Evolutionary conservation across 352 stramenopile genomes (phyloP).

Genomic region (Globisporangium polare): DNA sequence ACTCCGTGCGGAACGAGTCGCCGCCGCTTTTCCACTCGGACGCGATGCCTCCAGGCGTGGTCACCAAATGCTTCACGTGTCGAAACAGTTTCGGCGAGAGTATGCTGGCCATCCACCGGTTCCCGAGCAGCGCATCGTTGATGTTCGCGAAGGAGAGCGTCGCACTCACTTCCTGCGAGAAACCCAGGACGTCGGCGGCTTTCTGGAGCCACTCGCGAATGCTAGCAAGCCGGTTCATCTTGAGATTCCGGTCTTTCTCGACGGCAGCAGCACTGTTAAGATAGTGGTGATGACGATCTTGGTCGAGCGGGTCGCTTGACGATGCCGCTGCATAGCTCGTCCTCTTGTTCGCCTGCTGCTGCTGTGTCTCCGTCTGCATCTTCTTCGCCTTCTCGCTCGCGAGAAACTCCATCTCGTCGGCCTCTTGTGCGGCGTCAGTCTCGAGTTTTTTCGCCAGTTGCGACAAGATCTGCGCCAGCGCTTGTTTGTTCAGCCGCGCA

Average conservation of each 20-base stretch:
- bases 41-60: conserved; percentile 35
- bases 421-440: conserved; percentile 22
- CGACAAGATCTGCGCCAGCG: conserved; percentile 43
- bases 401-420: conserved; percentile 37
- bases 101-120: conserved; percentile 36
- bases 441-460: conserved; percentile 45
- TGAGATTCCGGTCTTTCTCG: not conserved
- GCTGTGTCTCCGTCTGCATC: not conserved
- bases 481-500: conserved; percentile 49
- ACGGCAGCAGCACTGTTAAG: not conserved
- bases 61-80: conserved; percentile 25
- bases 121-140: conserved; percentile 28
- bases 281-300: not conserved
- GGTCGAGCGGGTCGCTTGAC: not conserved
- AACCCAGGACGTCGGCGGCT: conserved; percentile 23
- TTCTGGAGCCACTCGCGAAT: conserved; percentile 19
- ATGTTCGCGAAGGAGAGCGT: conserved; percentile 37
- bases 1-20: conserved; percentile 57
- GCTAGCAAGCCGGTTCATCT: not conserved
- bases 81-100: conserved; percentile 24
- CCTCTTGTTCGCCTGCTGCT: conserved; percentile 12
- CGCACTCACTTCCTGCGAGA: conserved; percentile 40
- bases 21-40: conserved; percentile 39
- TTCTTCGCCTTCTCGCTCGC: conserved; percentile 19
- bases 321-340: not conserved